Percentiles rank a stretch among this genome's conserved stretches.
These are phyloP conservation scores for Teunomyces barrocoloradensis DNA, from an alignment of 805 yeast species.

Conservation along the genomic window DNA sequence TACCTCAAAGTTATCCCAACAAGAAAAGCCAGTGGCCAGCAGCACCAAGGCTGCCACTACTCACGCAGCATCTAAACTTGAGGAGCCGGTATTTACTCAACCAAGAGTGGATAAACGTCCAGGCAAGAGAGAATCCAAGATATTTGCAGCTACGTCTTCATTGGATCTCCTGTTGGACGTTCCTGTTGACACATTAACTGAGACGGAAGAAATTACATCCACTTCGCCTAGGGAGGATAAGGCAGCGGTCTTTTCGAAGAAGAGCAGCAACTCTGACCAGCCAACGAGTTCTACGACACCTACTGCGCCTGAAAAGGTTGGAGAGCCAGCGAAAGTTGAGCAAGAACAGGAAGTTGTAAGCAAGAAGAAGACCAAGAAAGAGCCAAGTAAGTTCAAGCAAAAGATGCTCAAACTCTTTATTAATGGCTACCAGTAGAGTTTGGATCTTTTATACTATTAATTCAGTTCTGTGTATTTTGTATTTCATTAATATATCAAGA, in stretches of 20 bases:
- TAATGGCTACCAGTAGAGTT: slow-evolving; percentile 20
- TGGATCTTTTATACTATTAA: background rate
- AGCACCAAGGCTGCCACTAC: background rate
- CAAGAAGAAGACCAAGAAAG: slow-evolving; percentile 8
- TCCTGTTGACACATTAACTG: background rate
- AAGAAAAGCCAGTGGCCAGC: no score
- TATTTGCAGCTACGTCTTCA: background rate
- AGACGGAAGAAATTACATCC: background rate
- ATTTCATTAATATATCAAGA: background rate
- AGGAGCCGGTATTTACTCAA: background rate
- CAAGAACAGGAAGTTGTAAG: background rate
- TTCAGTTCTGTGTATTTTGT: slow-evolving; percentile 2
- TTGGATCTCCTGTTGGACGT: background rate
- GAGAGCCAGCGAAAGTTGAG: background rate
- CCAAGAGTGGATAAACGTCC: background rate
- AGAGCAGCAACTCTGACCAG: slow-evolving; percentile 6
- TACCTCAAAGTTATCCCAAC: no score
- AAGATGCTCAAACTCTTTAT: slow-evolving; percentile 31
- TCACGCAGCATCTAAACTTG: background rate
- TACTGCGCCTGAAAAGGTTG: slow-evolving; percentile 7
- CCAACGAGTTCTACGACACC: slow-evolving; percentile 9
- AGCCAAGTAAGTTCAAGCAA: slow-evolving; percentile 16
- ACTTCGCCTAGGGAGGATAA: slow-evolving; percentile 7
- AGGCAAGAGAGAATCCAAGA: background rate
- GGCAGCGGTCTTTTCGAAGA: slow-evolving; percentile 7